These are phyloP conservation scores for Brassica nigra DNA, from an alignment of 345 rosid species.

Conservation along the genomic window DNA sequence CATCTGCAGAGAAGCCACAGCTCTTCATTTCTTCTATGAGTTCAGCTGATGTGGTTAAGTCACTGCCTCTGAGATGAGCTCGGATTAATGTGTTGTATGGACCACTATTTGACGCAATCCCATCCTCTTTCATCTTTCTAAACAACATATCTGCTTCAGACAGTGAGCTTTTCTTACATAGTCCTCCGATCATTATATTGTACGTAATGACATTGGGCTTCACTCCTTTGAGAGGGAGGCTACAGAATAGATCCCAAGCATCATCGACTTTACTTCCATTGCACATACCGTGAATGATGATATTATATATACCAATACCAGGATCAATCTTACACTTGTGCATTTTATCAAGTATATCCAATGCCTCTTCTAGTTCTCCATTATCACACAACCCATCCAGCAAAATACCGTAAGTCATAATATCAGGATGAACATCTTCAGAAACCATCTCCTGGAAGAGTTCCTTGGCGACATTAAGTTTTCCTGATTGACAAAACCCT, in stretches of 20 bases:
- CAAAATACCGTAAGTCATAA: not conserved
- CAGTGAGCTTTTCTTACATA: constrained; percentile 1
- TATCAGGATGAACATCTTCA: not conserved
- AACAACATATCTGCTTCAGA: not conserved
- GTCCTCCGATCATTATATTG: constrained; percentile 26
- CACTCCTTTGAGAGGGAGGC: constrained; percentile 21
- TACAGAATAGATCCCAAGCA: constrained; percentile 26
- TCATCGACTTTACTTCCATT: constrained; percentile 19
- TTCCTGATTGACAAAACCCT: not conserved
- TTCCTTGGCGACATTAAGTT: not conserved
- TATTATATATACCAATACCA: not conserved
- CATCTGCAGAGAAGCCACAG: not conserved
- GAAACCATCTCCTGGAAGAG: constrained; percentile 5
- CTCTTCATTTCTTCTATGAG: not conserved
- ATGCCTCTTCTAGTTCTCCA: not conserved
- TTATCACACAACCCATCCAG: constrained; percentile 14
- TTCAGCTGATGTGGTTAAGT: not conserved
- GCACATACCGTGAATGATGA: constrained; percentile 33
- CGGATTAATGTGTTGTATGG: not conserved
- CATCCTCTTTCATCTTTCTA: constrained; percentile 21
- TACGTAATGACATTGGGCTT: constrained; percentile 19
- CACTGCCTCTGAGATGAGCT: not conserved
- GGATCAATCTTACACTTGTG: not conserved
- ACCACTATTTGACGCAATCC: not conserved
- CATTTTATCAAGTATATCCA: not conserved